These are phyloP conservation scores for Dionaea muscipula DNA, from an alignment of 179 eudicot species.

Conservation along the genomic window DNA sequence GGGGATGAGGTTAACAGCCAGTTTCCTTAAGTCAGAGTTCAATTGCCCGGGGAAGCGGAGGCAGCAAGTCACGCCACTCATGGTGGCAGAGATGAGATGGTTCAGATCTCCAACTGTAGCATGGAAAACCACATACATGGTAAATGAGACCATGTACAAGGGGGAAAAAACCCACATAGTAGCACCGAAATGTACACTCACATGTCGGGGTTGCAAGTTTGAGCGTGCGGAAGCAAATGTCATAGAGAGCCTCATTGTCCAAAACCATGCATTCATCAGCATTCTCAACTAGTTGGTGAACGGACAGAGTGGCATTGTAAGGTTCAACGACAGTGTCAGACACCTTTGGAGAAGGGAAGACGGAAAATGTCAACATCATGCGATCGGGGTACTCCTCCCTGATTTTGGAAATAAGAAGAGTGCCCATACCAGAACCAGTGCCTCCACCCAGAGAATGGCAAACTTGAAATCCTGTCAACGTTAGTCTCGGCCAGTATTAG, in stretches of 20 bases:
- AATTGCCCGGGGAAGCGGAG: slow-evolving; percentile 11
- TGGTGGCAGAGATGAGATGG: slow-evolving; percentile 11
- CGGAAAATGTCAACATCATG: slow-evolving; percentile 1
- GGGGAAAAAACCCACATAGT: too few species aligned
- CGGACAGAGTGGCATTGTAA: background rate
- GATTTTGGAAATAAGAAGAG: slow-evolving; percentile 1
- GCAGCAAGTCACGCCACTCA: slow-evolving; percentile 14
- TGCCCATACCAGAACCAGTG: background rate
- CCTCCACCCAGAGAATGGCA: slow-evolving; percentile 3
- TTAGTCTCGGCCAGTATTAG: too few species aligned
- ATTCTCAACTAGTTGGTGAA: slow-evolving; percentile 1
- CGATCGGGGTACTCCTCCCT: slow-evolving; percentile 4
- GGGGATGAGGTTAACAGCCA: slow-evolving; percentile 11
- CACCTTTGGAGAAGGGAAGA: background rate
- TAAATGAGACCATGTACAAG: too few species aligned
- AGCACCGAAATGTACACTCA: background rate
- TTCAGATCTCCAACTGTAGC: slow-evolving; percentile 12
- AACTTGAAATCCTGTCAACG: background rate
- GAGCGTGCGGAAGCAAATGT: slow-evolving; percentile 3
- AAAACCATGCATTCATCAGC: slow-evolving; percentile 1
- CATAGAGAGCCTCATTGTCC: slow-evolving; percentile 5
- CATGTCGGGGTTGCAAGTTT: background rate
- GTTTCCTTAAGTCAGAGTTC: slow-evolving; percentile 12
- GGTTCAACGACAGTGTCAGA: slow-evolving; percentile 1
- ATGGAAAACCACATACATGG: too few species aligned